Evolutionary conservation across 441 rosid genomes (phyloP).

Genomic region (Biscutella auriculata): DNA sequence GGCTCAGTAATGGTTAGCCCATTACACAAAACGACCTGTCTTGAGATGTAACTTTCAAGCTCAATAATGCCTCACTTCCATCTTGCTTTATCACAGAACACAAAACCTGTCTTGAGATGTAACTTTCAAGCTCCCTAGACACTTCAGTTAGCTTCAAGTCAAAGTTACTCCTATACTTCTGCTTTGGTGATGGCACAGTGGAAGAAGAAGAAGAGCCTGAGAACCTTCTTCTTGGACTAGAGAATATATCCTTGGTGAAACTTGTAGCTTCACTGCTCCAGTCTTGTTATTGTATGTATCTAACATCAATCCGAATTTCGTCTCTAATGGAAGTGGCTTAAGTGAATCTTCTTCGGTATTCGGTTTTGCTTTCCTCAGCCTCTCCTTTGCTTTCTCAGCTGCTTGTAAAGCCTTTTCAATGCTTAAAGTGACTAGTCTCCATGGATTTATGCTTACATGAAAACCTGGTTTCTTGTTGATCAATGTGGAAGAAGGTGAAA

Average conservation of each 20-base stretch:
- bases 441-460: conserved; percentile 70
- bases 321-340: conserved; percentile 74
- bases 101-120: conserved; percentile 76
- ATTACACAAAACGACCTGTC: no score
- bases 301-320: conserved; percentile 55
- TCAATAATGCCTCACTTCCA: conserved; percentile 54
- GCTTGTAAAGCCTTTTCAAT: conserved; percentile 75
- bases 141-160: conserved; percentile 86
- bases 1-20: no score
- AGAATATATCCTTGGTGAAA: conserved; percentile 57
- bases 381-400: conserved; percentile 78
- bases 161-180: conserved; percentile 65
- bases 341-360: conserved; percentile 33
- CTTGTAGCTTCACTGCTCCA: conserved; percentile 31
- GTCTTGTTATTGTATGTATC: conserved; percentile 27
- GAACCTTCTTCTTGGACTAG: conserved; percentile 79
- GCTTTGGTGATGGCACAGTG: conserved; percentile 61
- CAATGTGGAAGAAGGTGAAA: conserved; percentile 31
- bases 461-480: conserved; percentile 54
- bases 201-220: conserved; percentile 49
- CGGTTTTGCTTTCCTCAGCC: conserved; percentile 43
- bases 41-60: no score
- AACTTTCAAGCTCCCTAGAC: conserved; percentile 77
- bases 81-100: conserved; percentile 70
- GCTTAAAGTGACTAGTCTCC: conserved; percentile 70